Evolutionary conservation across 768 basidiomycete species (phyloP), one percentile per base, ranked within the genome.

Genomic region (Tulasnella sp.): DNA sequence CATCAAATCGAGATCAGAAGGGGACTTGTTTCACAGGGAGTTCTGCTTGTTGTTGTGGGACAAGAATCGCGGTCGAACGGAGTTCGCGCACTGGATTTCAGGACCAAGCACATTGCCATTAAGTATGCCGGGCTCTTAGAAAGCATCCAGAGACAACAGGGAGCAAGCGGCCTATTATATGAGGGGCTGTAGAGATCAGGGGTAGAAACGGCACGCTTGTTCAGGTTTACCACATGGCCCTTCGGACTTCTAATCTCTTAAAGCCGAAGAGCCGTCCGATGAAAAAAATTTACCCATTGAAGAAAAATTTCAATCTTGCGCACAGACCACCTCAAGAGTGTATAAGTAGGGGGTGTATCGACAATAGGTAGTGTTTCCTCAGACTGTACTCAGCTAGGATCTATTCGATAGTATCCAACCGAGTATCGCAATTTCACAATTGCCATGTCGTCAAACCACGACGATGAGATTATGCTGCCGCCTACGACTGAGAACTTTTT

Each of bases 311-410:
- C 38, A 37, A 54, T 49, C 17, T 15, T 15, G 34, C 58, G 73
- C 73, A 74, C 73, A 49, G 73, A 67, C 87, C 86, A 85, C 5
- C 29, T 19, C 58, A 77, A 80, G 3, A 84, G 84, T 84, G 86
- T 82, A 87, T 78, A 68, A 73, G 58, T 64, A 64, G 58, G 31
- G 58, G 34, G 31, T 22, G 38, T 29, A 79, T 45, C 68, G 0
- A 40, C 39, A 19, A 67, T 77, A 73, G 29, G 0, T 42, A 17
- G 17, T 79, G 79, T 80, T 82, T 85, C 88, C 81, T 85, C 79
- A 90, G 89, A 90, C 89, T 89, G 90, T 90, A 90, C 89, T 90
- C 89, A 88, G 88, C 87, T 88, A 90, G 89, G 89, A 90, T 90
- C 89, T 90, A 88, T 90, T 90, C 81, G 89, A 89, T 88, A 90